Evolutionary conservation across 2,329 filamentous ascomycete species (phyloP).

Genomic region (Fusarium beomiforme): DNA sequence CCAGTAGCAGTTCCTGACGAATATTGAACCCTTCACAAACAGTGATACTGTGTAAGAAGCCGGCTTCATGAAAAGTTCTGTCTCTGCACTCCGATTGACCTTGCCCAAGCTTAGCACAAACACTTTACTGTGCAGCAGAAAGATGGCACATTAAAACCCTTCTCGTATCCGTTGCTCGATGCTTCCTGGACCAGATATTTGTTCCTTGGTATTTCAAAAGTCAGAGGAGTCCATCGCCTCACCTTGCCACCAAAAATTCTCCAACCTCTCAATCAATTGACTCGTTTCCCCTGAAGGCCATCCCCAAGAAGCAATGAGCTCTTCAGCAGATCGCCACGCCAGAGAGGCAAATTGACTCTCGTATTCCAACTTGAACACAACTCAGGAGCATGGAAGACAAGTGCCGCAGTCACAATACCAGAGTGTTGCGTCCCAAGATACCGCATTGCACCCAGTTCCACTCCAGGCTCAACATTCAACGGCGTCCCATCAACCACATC

Average conservation of each 20-base stretch:
- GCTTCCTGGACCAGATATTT: neutral
- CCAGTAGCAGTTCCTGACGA: neutral
- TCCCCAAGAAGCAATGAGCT: neutral
- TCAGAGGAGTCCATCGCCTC: neutral
- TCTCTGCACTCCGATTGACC: slow-evolving; percentile 14
- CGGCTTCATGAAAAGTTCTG: neutral
- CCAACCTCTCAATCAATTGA: neutral
- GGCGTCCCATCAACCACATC: neutral
- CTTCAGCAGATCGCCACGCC: neutral
- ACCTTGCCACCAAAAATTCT: neutral
- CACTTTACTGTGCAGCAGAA: neutral
- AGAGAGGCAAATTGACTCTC: neutral
- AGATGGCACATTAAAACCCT: neutral
- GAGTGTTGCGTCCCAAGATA: neutral
- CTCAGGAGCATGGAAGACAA: neutral
- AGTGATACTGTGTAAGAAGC: neutral
- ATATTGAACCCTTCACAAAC: neutral
- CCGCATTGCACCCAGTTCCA: neutral
- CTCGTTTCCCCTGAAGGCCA: neutral
- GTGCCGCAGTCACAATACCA: neutral
- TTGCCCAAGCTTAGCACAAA: neutral
- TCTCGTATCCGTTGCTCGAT: neutral
- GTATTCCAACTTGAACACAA: neutral
- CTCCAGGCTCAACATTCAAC: neutral
- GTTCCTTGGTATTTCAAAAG: too few species aligned